phyloP scores from a whole-genome alignment of 345 rosid species.

The Aegle marmelos region DNA sequence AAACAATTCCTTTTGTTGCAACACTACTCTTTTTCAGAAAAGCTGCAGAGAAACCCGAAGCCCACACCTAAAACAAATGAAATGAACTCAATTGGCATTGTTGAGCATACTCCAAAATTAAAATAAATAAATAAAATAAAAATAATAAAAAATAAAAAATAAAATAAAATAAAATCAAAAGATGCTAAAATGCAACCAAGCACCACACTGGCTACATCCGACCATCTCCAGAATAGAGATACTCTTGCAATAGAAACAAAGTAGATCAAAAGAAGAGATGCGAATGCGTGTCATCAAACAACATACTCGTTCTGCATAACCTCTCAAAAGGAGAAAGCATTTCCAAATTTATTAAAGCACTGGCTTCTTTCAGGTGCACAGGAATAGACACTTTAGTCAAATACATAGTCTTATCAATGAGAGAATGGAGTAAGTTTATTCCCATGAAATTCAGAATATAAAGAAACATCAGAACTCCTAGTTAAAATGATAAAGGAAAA shows the following conservation, averaged over 20 bases:
- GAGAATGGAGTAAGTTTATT: not conserved
- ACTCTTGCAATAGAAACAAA: not conserved
- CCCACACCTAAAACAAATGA: conserved; percentile 76
- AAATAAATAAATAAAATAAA: too few relatives aligned
- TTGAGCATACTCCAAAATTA: not conserved
- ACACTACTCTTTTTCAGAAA: conserved; percentile 82
- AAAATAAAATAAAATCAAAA: too few relatives aligned
- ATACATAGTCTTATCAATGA: not conserved
- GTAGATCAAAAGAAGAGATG: not conserved
- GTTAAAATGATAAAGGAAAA: not conserved
- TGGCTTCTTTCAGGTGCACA: not conserved
- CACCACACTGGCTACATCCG: not conserved
- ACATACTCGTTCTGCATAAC: not conserved
- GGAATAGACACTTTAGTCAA: not conserved
- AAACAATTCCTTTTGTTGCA: conserved; percentile 61
- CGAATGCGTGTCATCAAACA: not conserved
- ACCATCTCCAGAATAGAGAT: not conserved
- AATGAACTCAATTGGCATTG: conserved; percentile 1
- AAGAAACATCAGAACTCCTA: not conserved
- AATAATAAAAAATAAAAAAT: too few relatives aligned
- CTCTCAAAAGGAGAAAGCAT: not conserved
- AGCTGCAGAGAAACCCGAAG: conserved; percentile 96
- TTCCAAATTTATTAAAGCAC: not conserved
- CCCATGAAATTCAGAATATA: not conserved
- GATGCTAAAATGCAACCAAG: not conserved